Evolutionary conservation across 345 rosid genomes (phyloP), one percentile per base, ranked within the genome.

Genomic region (Excoecaria agallocha): DNA sequence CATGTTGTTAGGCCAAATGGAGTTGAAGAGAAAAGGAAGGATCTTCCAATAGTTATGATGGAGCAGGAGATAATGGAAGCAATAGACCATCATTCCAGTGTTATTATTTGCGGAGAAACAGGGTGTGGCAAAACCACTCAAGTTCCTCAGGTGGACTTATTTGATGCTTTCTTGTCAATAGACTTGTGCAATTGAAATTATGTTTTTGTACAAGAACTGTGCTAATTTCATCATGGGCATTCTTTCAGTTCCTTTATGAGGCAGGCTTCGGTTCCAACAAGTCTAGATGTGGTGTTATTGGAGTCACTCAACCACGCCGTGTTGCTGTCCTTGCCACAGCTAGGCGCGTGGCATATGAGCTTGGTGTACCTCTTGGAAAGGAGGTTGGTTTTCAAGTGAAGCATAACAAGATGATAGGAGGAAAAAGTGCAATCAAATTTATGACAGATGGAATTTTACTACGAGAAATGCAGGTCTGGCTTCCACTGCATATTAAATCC

Each of bases 41-140:
- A 91, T 82, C 98, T 92, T 83, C 97, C 97, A 0, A 89, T 94
- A 56, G 89, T 94, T 74, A 92, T 90, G 97, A 92, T 94, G 98
- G 98, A 94, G 85, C 98, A 92, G 77, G 98, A 94, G 83, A 91
- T 92, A 65, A 92, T 94, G 98, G 97, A 92, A 84, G 94, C 95
- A 65, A 86, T 92, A 68, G 89, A 92, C 77, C 83, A 87, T 57
- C 85, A 92, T 52, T 71, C 89, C 2, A 63, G 83, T 1, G 81
- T 91, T 70, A 89, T 92, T 72, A 85, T 94, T 71, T 89, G 93
- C 51, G 95, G 98, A 79, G 93, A 94, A 84, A 94, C 97, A 30
- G 97, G 97, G 48, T 90, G 97, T 84, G 98, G 98, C 77, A 94
- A 94, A 87, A 94, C 98, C 59, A 94, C 96, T 59, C 98, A 94